Evolutionary conservation across 164 flowering plant genomes (phyloP).

Genomic region (Platanus orientalis): DNA sequence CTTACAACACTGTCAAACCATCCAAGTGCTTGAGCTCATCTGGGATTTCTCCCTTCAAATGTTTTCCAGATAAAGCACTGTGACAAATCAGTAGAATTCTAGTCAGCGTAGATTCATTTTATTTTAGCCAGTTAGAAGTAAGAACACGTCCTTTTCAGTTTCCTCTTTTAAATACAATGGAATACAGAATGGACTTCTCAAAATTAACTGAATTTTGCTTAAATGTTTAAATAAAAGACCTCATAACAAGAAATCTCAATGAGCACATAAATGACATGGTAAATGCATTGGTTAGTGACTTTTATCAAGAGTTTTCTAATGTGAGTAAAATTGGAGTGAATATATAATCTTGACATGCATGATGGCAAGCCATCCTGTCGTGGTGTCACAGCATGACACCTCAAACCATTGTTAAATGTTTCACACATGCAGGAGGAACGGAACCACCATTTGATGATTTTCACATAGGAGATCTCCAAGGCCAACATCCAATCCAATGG

Average conservation of each 20-base stretch:
- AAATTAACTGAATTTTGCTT: no score
- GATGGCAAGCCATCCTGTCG: background rate
- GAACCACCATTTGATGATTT: background rate
- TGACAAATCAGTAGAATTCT: constrained; percentile 19
- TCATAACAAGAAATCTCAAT: no score
- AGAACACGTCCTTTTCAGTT: background rate
- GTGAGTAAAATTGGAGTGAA: no score
- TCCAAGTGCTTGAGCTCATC: no score
- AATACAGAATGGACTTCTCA: background rate
- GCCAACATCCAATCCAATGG: background rate
- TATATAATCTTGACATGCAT: background rate
- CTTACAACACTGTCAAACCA: no score
- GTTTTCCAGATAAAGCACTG: constrained; percentile 73
- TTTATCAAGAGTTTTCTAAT: no score
- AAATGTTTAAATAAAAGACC: no score
- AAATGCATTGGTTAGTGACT: background rate
- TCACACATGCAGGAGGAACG: background rate
- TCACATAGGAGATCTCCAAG: background rate
- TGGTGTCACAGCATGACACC: background rate
- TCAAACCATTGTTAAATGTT: background rate
- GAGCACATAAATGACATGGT: background rate
- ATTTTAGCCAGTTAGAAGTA: background rate
- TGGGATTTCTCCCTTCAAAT: no score
- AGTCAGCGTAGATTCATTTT: background rate
- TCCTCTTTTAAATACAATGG: background rate